phyloP scores from a whole-genome alignment of 768 basidiomycete genomes.

The Mycena leptocephala region DNA sequence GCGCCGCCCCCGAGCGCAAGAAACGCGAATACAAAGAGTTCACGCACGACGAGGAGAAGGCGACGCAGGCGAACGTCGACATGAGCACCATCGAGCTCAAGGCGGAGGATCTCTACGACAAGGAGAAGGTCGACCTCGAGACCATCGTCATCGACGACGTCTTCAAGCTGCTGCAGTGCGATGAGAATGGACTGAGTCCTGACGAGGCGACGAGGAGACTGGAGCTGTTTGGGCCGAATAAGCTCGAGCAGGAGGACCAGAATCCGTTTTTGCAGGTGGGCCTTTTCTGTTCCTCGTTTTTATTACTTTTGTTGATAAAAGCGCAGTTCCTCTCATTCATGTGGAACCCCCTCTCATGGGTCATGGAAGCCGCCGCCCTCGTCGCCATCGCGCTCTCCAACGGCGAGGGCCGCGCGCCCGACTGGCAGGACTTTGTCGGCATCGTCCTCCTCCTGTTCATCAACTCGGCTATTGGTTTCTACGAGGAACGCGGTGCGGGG shows the following conservation, averaged over 20 bases:
- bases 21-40: constrained; percentile 94
- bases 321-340: constrained; percentile 93
- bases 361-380: constrained; percentile 97
- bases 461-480: constrained; percentile 98
- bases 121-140: constrained; percentile 99
- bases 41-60: constrained; percentile 78
- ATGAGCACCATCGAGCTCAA: constrained; percentile 93
- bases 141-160: constrained; percentile 97
- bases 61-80: constrained; percentile 88
- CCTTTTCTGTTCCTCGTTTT: constrained; percentile 32
- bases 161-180: constrained; percentile 95
- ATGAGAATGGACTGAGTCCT: constrained; percentile 80
- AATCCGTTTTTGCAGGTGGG: constrained; percentile 94
- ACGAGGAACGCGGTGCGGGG: constrained; percentile 97
- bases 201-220: constrained; percentile 90
- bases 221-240: constrained; percentile 97
- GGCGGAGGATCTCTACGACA: constrained; percentile 96
- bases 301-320: constrained; percentile 1
- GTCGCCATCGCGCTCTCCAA: constrained; percentile 98
- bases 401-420: constrained; percentile 88
- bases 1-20: constrained; percentile 52
- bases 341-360: constrained; percentile 99
- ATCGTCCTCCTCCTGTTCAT: constrained; percentile 92
- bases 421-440: constrained; percentile 99
- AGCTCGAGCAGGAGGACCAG: constrained; percentile 91